Evolutionary conservation across 2,329 filamentous ascomycete genomes (phyloP).

Genomic region (Camptophora hylomeconis): DNA sequence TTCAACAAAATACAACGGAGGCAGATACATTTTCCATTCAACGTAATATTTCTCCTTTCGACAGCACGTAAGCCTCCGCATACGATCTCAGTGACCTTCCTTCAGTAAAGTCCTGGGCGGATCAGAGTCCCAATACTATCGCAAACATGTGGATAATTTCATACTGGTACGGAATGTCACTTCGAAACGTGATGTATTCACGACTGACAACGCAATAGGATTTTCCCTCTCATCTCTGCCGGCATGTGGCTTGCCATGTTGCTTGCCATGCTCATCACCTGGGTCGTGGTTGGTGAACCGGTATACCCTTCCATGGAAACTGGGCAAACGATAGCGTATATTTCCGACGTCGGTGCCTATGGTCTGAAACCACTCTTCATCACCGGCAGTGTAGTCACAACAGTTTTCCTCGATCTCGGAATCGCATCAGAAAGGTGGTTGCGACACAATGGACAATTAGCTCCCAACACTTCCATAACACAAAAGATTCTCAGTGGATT

Average conservation of each 20-base stretch:
- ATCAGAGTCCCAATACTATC: background rate
- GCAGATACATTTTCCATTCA: no score
- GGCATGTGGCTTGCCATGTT: slow-evolving; percentile 45
- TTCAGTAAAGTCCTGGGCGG: slow-evolving; percentile 3
- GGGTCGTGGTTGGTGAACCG: slow-evolving; percentile 40
- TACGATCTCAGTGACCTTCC: no score
- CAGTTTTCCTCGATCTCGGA: slow-evolving; percentile 66
- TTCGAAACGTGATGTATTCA: no score
- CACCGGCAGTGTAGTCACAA: slow-evolving; percentile 47
- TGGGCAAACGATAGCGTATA: slow-evolving; percentile 42
- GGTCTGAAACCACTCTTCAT: slow-evolving; percentile 51
- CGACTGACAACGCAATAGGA: no score
- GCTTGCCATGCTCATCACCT: slow-evolving; percentile 45
- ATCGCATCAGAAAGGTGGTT: slow-evolving; percentile 77
- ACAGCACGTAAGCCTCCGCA: no score
- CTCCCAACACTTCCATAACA: slow-evolving; percentile 49
- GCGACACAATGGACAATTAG: slow-evolving; percentile 65
- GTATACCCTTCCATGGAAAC: slow-evolving; percentile 38
- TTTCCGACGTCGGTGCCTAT: slow-evolving; percentile 44
- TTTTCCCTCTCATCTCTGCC: slow-evolving; percentile 48
- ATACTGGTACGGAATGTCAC: no score
- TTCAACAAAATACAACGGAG: no score
- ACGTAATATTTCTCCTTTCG: no score
- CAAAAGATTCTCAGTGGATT: slow-evolving; percentile 29
- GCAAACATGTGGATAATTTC: slow-evolving; percentile 15